phyloP scores from a whole-genome alignment of 2,329 filamentous ascomycete species.

The Nannizziopsis barbatae region DNA sequence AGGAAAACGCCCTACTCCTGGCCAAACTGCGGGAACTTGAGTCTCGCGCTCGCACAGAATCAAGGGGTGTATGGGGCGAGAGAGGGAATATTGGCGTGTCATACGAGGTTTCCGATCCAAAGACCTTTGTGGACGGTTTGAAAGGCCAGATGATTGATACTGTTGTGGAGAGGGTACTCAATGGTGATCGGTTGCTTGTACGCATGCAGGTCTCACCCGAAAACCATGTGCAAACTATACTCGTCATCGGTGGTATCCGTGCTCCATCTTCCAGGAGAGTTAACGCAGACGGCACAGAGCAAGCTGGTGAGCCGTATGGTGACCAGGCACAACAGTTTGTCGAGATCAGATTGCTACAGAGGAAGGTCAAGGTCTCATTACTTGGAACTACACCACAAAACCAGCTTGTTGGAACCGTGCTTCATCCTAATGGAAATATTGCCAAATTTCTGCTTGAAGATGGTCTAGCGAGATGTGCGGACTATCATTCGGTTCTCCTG shows the following conservation, averaged over 20 bases:
- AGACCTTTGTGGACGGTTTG: conserved; percentile 65
- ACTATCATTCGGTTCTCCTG: conserved; percentile 88
- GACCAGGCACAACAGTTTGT: conserved; percentile 83
- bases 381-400: conserved; percentile 82
- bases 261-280: conserved; percentile 80
- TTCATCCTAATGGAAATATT: conserved; percentile 87
- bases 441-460: conserved; percentile 81
- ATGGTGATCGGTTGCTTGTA: conserved; percentile 78
- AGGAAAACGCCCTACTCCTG: conserved; percentile 58
- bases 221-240: conserved; percentile 79
- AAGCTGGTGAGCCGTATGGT: conserved; percentile 78
- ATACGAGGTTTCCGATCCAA: conserved; percentile 68
- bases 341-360: conserved; percentile 73
- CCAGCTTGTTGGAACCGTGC: conserved; percentile 75
- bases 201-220: conserved; percentile 69
- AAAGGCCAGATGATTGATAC: conserved; percentile 77
- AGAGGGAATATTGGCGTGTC: conserved; percentile 60
- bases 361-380: conserved; percentile 69
- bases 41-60: conserved; percentile 62
- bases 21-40: conserved; percentile 70
- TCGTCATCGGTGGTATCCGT: conserved; percentile 78
- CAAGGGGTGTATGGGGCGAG: conserved; percentile 69
- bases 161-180: conserved; percentile 81
- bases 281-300: conserved; percentile 66
- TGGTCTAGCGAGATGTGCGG: conserved; percentile 82